Percentiles rank a stretch among this genome's conserved stretches.
These are phyloP conservation scores for Apiospora marii DNA, from an alignment of 2,329 filamentous ascomycete species.

Conservation along the genomic window DNA sequence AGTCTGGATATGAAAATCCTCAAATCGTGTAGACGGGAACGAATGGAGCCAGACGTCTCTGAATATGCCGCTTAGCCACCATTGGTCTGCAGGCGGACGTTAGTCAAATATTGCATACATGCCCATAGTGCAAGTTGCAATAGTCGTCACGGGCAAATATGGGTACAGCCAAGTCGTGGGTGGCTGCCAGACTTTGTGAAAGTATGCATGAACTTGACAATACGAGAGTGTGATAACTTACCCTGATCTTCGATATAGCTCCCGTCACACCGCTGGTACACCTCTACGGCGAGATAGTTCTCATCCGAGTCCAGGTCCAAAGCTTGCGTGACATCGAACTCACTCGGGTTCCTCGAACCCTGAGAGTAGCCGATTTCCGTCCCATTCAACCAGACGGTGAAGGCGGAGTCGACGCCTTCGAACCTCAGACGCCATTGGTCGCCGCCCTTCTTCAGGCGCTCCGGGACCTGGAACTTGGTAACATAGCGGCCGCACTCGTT, in stretches of 20 bases:
- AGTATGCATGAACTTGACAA: constrained; percentile 6
- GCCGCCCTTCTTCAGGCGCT: constrained; percentile 50
- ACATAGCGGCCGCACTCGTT: constrained; percentile 72
- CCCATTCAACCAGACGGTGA: constrained; percentile 76
- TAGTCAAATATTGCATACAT: background rate
- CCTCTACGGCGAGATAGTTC: constrained; percentile 70
- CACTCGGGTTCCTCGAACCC: constrained; percentile 74
- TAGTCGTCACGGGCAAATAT: background rate
- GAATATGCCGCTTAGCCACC: constrained; percentile 74
- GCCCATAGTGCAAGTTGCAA: background rate
- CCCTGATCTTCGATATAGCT: constrained; percentile 74
- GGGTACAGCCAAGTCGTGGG: background rate
- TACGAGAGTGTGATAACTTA: background rate
- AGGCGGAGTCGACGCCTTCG: constrained; percentile 77
- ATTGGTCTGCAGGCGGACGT: constrained; percentile 60
- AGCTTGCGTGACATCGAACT: constrained; percentile 72
- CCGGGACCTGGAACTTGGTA: constrained; percentile 60
- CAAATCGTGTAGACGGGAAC: constrained; percentile 62
- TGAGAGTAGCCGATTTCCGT: constrained; percentile 74
- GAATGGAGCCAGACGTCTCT: constrained; percentile 72
- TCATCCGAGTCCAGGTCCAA: constrained; percentile 50
- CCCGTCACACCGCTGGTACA: constrained; percentile 77
- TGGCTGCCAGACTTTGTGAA: constrained; percentile 32
- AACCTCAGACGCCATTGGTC: constrained; percentile 73
- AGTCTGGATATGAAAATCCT: constrained; percentile 65